Evolutionary conservation across 163 green algal genomes (phyloP), one percentile per base, ranked within the genome.

Genomic region (Coccomyxa subellipsoidea): DNA sequence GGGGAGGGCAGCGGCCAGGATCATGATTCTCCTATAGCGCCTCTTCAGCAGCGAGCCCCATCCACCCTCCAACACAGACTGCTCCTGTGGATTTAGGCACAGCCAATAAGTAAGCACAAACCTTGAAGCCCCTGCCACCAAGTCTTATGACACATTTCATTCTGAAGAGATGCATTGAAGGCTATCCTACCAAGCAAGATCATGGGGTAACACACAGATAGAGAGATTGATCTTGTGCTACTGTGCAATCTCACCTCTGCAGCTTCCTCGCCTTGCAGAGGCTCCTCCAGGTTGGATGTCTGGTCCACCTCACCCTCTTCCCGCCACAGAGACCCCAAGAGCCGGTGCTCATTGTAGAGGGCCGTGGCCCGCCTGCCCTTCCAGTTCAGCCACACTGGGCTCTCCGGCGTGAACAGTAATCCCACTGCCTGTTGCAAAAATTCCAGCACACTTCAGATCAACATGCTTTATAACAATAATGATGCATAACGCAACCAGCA

Each of bases 341-440:
- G 84, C 71, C 40, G 77, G 47, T 73, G 70, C 39, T 82, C 84
- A 0, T 85, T 85, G 18, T 83, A 78, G 12, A 39, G 75, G 2
- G 91, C 91, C 8, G 53, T 81, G 0, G 82, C 78, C 29, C 59
- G 76, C 7, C 76, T 66, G 0, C 86, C 89, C 36, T 32, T 80
- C 79, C 85, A 87, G 32, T 90, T 59, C 79, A 94, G 88, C 89
- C 89, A 94, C 34, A 90, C 82, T 3, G 90, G 91, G 7, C 82
- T 89, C 85, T 94, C 91, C 8, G 90, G 90, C 54, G 69, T 77
- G 1, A 66, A 39, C 29, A 80, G n/a, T 82, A 93, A 70, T 7
- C 75, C 53, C 7, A 80, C 37, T 10, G 76, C 38, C 83, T 89
- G 75, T 35, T 31, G 0, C 0, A 6, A 78, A 1, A 9, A 78